Evolutionary conservation across 495 filamentous ascomycete species (phyloP).

Genomic region (Podospora tetraspora): DNA sequence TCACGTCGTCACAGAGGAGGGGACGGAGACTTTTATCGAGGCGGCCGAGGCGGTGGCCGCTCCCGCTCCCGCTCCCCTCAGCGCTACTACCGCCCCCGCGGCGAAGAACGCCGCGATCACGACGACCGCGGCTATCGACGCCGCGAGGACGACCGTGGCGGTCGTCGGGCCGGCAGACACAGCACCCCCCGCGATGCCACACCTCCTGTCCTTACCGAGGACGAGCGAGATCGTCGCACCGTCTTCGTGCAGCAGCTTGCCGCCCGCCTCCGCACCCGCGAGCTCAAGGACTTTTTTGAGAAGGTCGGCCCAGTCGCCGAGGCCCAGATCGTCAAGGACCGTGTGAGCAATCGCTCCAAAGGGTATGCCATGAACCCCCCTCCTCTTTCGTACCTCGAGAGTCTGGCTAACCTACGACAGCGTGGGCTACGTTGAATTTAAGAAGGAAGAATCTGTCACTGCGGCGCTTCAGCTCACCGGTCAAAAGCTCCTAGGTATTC

Average conservation of each 20-base stretch:
- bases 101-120: constrained; percentile 51
- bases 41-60: constrained; percentile 50
- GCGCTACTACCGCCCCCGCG: constrained; percentile 69
- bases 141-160: constrained; percentile 34
- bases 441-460: constrained; percentile 87
- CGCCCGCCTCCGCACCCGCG: constrained; percentile 82
- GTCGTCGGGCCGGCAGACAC: constrained; percentile 51
- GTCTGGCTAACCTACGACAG: constrained; percentile 48
- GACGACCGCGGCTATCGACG: constrained; percentile 35
- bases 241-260: constrained; percentile 98
- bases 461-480: constrained; percentile 97
- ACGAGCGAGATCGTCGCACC: constrained; percentile 93
- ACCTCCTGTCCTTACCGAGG: constrained; percentile 72
- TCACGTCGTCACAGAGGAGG: constrained; percentile 69
- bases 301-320: constrained; percentile 94
- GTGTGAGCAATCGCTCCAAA: constrained; percentile 94
- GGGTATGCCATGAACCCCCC: constrained; percentile 58
- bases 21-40: constrained; percentile 70
- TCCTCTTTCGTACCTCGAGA: not conserved
- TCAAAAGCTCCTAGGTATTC: constrained; percentile 96
- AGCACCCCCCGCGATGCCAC: constrained; percentile 50
- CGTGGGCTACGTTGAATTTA: constrained; percentile 99
- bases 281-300: constrained; percentile 93
- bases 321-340: constrained; percentile 98
- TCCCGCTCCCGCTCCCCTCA: constrained; percentile 72